Evolutionary conservation across 163 green algal genomes (phyloP).

Genomic region (Coccomyxa subellipsoidea): DNA sequence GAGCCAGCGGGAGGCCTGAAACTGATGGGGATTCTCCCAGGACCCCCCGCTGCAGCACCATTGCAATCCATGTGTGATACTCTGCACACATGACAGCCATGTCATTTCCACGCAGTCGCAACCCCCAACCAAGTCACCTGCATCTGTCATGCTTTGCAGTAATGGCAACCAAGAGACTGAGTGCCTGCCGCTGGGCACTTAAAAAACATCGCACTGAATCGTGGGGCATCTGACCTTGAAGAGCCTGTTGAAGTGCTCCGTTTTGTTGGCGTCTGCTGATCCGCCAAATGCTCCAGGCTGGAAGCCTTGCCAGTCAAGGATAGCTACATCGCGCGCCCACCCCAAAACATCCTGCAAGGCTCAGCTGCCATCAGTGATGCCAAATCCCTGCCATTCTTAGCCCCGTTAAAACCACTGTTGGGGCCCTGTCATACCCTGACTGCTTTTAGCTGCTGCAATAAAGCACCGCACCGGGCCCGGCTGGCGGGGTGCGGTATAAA

Average conservation of each 20-base stretch:
- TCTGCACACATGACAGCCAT: neutral
- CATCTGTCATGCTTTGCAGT: neutral
- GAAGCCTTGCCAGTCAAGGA: neutral
- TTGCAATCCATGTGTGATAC: neutral
- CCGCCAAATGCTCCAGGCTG: neutral
- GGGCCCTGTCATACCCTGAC: too few relatives aligned
- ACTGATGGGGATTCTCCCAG: neutral
- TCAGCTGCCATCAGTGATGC: too few relatives aligned
- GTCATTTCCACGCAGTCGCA: neutral
- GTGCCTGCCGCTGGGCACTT: neutral
- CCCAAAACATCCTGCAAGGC: neutral
- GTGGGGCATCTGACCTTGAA: too few relatives aligned
- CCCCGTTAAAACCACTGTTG: too few relatives aligned
- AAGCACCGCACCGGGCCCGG: too few relatives aligned
- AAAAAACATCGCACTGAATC: too few relatives aligned
- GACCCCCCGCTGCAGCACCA: slow-evolving; percentile 1
- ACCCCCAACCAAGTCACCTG: neutral
- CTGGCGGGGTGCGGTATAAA: too few relatives aligned
- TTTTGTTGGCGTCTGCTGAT: neutral
- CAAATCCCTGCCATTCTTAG: too few relatives aligned
- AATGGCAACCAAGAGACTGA: neutral
- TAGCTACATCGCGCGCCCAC: neutral
- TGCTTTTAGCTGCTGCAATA: too few relatives aligned
- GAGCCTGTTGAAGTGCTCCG: neutral
- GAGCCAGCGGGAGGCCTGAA: neutral